Base-by-base conservation (phyloP, 768 basidiomycete genomes). In the Termitomyces sp. region DNA sequence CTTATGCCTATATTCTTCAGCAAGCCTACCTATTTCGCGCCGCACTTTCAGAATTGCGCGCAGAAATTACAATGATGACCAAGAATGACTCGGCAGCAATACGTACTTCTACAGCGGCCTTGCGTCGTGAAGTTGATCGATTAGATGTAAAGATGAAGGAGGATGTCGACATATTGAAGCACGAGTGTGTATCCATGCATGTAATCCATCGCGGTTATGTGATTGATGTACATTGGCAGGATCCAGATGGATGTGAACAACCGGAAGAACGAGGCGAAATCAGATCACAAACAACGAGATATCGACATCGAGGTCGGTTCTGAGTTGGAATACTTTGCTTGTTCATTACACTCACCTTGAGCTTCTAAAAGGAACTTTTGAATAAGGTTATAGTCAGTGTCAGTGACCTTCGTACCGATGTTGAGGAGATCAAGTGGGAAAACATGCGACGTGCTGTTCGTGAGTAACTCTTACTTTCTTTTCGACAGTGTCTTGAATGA, bases 201-300 rank as follows among this genome's bases (percentile, higher is more conserved):
- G 40, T n/a, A 25, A 46, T 57, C 48, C 43, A 45, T 34, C 59
- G 55, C 48, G 51, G 47, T 66, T 49, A 61, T 56, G 43, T 15
- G 9, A 14, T 37, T 20, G 29, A 48, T 53, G n/a, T 38, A 14
- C 3, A n/a, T 56, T 20, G 31, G 10, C 47, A 97, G 95, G 69
- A 92, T 96, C 55, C 95, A 98, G 73, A 94, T 98, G 87, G 97
- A 99, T 59, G 81, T 98, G 62, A 94, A 96, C 68, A 94, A 87
- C 63, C 83, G 96, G 60, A 98, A 95, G 79, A 93, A 90, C 65
- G 97, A 98, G 71, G 84, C 88, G 14, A 89, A 87, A 69, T 81
- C 87, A 1, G 95, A 98, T 56, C 69, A 92, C 61, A 96, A 95
- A 74, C 83, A 81, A 57, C 86, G 89, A 66, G 94, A 94, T 67